Base-by-base conservation (phyloP, 176 grass and related monocot species). In the Musa acuminata region DNA sequence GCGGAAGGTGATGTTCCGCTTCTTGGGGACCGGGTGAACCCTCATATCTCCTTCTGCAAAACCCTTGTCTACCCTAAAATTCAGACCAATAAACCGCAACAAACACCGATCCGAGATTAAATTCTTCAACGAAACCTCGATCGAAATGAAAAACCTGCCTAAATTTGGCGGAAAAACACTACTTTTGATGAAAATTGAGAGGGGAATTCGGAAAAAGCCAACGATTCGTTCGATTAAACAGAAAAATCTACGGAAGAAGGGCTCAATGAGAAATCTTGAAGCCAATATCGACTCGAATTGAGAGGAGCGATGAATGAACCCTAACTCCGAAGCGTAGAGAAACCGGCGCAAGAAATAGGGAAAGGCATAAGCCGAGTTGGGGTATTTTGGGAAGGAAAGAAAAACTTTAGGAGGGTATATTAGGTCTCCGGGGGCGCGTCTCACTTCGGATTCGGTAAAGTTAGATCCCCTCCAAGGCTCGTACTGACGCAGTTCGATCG, bases 11-110 rank as follows among this genome's bases (percentile, higher is more conserved):
- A 55, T 73, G 72, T 73, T 73, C 51, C 9, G 77, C 55, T 64
- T 54, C 22, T 20, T 66, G 29, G 69, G 69, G 11, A 69, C 17
- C 9, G 85, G 85, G 14, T 92, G 80, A 64, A 87, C 77, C 81
- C 53, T 77, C 77, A 87, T 90, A 78, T 49, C 22, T 52, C 50
- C 55, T 67, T 13, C 64, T 69, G 74, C 23, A 71, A 27, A 73
- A 73, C 51, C 16, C 50, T 55, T 55, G 43, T 74, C 22, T 20
- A 25, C 27, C 67, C 67, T 69, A 8, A 70, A 50, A 21, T 70
- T 50, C 49, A 68, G 3, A 16, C 55, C 13, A 13, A 57, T 13
- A 4, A 57, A 57, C 55, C 16, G 8, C 13, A 21, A n/a, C 17
- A 5, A 17, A 60, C 17, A 60, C 7, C 57, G 57, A 60, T n/a